Conservation (phyloP, 129 eudicot species). For the Cynara cardunculus region DNA sequence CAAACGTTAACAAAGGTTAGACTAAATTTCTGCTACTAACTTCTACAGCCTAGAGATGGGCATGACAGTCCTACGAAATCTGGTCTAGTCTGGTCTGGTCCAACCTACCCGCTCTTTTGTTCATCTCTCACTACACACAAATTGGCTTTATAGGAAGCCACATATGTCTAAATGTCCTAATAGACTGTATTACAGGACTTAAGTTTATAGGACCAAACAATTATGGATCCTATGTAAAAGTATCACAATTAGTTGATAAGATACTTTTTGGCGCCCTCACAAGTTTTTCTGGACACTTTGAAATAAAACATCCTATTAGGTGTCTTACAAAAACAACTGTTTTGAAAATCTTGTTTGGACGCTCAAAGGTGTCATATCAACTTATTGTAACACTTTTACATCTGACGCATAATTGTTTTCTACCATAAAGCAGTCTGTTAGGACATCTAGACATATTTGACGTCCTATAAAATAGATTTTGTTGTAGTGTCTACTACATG, state of each 20-base stretch:
- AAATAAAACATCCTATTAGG: not conserved
- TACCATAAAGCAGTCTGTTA: not conserved
- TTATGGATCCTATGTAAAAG: not conserved
- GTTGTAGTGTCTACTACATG: not conserved
- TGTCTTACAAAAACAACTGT: not conserved
- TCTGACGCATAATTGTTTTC: not conserved
- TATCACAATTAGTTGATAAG: too few relatives aligned
- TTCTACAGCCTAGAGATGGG: not conserved
- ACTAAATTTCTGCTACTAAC: conserved; percentile 2
- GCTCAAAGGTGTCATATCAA: not conserved
- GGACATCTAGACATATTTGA: not conserved
- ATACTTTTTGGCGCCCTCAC: not conserved
- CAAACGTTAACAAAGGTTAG: conserved; percentile 91
- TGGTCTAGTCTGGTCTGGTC: too few relatives aligned
- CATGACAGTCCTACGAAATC: too few relatives aligned
- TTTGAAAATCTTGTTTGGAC: not conserved
- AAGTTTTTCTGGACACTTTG: not conserved
- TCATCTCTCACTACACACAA: too few relatives aligned
- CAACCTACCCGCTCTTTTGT: too few relatives aligned
- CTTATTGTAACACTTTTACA: not conserved
- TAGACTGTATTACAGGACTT: not conserved
- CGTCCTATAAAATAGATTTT: not conserved
- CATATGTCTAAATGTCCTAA: not conserved
- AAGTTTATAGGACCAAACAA: not conserved
- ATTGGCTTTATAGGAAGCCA: not conserved